Conservation (phyloP, 352 stramenopile species). For the Hyaloperonospora arabidopsidis region DNA sequence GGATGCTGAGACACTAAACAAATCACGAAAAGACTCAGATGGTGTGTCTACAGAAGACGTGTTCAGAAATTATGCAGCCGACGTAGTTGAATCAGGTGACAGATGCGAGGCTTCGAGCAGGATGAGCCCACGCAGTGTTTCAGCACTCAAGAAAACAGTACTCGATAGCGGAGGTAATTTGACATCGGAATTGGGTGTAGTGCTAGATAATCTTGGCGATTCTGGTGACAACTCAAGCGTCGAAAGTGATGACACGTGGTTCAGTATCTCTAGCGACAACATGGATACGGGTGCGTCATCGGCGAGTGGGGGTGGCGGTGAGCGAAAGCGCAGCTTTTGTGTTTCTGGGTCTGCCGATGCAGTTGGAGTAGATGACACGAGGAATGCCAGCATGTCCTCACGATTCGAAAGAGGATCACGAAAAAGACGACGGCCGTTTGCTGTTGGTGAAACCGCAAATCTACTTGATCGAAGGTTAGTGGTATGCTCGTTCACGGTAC, state of each 20-base stretch:
- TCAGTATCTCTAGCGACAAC: slow-evolving; percentile 76
- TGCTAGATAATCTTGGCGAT: slow-evolving; percentile 27
- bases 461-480: slow-evolving; percentile 62
- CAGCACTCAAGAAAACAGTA: slow-evolving; percentile 45
- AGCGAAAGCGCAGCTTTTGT: slow-evolving; percentile 15
- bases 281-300: slow-evolving; percentile 29
- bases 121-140: slow-evolving; percentile 44
- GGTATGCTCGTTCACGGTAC: slow-evolving; percentile 78
- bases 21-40: slow-evolving; percentile 17
- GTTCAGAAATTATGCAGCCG: slow-evolving; percentile 9
- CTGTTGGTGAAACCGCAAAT: slow-evolving; percentile 26
- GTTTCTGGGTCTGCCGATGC: slow-evolving; percentile 18
- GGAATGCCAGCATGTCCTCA: slow-evolving; percentile 8
- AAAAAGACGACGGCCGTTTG: slow-evolving; percentile 23
- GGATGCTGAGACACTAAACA: slow-evolving; percentile 22
- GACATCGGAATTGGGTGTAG: slow-evolving; percentile 10
- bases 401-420: slow-evolving; percentile 22
- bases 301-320: slow-evolving; percentile 12
- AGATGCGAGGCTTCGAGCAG: slow-evolving; percentile 23
- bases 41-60: slow-evolving; percentile 6
- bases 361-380: not conserved
- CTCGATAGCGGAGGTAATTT: slow-evolving; percentile 24
- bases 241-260: slow-evolving; percentile 85
- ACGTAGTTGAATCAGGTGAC: slow-evolving; percentile 10
- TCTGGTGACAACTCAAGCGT: slow-evolving; percentile 61